phyloP scores from a whole-genome alignment of 768 basidiomycete genomes.

The Pleurotus citrinopileatus region DNA sequence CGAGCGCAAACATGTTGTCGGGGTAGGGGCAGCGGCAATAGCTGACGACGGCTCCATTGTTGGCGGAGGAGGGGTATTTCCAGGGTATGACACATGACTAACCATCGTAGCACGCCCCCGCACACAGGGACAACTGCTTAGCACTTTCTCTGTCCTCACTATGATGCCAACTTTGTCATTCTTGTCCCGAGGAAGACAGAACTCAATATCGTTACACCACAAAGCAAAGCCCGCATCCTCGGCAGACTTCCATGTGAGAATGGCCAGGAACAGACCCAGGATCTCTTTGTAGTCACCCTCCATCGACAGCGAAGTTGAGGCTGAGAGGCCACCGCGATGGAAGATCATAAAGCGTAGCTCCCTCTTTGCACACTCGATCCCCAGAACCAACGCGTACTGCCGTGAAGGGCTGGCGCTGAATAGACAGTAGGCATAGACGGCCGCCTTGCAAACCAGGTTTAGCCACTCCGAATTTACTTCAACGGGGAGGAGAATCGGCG shows the following conservation, averaged over 20 bases:
- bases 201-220: neutral
- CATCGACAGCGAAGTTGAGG: neutral
- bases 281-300: neutral
- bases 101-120: neutral
- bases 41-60: conserved; percentile 8
- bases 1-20: no score
- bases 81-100: neutral
- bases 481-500: neutral
- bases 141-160: neutral
- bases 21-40: no score
- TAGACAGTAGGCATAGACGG: neutral
- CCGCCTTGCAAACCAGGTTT: neutral
- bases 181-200: neutral
- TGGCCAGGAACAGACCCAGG: neutral
- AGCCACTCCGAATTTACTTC: neutral
- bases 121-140: neutral
- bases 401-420: neutral
- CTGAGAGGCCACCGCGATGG: neutral
- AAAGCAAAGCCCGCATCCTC: neutral
- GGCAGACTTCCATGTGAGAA: neutral
- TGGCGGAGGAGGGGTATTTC: no score
- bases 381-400: neutral
- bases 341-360: neutral
- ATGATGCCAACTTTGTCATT: neutral
- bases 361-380: neutral